These are phyloP conservation scores for Lanmaoa rubissima DNA, from an alignment of 768 basidiomycete species.

Conservation along the genomic window DNA sequence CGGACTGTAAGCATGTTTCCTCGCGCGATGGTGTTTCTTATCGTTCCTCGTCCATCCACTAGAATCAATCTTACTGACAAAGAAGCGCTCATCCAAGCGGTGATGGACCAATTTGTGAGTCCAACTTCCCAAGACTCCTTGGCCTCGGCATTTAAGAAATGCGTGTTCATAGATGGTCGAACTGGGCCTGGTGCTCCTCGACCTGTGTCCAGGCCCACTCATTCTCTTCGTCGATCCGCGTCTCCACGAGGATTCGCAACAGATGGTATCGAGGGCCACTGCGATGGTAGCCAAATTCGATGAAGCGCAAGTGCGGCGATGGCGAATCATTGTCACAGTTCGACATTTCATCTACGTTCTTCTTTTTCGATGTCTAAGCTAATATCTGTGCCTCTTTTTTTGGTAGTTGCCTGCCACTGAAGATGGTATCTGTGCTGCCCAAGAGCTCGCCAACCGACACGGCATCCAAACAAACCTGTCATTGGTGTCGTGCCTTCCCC, in stretches of 20 bases:
- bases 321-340: conserved; percentile 51
- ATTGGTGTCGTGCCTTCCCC: conserved; percentile 51
- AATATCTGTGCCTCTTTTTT: background rate
- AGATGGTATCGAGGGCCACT: conserved; percentile 44
- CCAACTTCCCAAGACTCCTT: background rate
- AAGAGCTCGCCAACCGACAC: conserved; percentile 35
- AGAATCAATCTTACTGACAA: conserved; percentile 17
- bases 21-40: background rate
- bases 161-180: conserved; percentile 46
- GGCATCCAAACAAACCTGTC: conserved; percentile 51
- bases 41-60: background rate
- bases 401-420: conserved; percentile 57
- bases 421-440: conserved; percentile 49
- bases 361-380: background rate
- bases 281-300: conserved; percentile 42
- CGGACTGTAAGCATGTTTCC: conserved; percentile 10
- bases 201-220: conserved; percentile 47
- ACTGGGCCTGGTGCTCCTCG: conserved; percentile 43
- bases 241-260: conserved; percentile 33
- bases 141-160: background rate
- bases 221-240: conserved; percentile 53
- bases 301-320: conserved; percentile 36
- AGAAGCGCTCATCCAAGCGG: conserved; percentile 18
- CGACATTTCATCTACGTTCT: background rate
- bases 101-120: conserved; percentile 34